Conservation (phyloP, 306 rosid genomes). For the Alnus glutinosa region DNA sequence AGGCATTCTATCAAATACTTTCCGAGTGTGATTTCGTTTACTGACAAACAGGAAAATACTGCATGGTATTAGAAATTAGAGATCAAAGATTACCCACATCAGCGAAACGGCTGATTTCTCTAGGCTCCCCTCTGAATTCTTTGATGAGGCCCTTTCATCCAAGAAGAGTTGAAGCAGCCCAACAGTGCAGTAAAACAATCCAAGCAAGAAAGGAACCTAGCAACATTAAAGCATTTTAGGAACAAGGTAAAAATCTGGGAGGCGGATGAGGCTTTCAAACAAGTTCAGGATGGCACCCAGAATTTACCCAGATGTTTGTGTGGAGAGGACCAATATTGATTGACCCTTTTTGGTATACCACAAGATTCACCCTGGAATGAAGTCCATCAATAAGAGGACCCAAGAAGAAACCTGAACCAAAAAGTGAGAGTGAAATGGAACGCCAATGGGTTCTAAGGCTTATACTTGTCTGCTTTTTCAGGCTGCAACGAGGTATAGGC, state of each 20-base stretch:
- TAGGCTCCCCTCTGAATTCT: conserved; percentile 41
- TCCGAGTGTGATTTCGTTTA: too few species aligned
- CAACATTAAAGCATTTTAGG: conserved; percentile 4
- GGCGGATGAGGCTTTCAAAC: background rate
- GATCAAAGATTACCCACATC: conserved; percentile 43
- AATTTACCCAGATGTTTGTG: conserved; percentile 61
- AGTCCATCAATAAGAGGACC: conserved; percentile 87
- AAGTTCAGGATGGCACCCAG: background rate
- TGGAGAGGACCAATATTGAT: conserved; percentile 57
- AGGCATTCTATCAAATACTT: too few species aligned
- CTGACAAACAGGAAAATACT: too few species aligned
- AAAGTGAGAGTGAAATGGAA: conserved; percentile 52
- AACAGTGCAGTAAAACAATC: conserved; percentile 66
- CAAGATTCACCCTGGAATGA: conserved; percentile 79
- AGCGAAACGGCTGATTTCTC: conserved; percentile 47
- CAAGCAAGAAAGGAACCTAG: conserved; percentile 81
- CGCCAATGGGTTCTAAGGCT: conserved; percentile 54
- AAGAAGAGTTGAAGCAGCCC: conserved; percentile 72
- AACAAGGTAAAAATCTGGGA: background rate
- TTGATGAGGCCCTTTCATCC: conserved; percentile 46
- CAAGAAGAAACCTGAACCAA: conserved; percentile 60
- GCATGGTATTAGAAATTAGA: background rate
- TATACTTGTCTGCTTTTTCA: conserved; percentile 30
- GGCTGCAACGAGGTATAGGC: conserved; percentile 39
- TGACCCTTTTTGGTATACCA: conserved; percentile 58